These are phyloP conservation scores for Fagopyrum tataricum DNA, from an alignment of 148 eudicot species.

Conservation along the genomic window DNA sequence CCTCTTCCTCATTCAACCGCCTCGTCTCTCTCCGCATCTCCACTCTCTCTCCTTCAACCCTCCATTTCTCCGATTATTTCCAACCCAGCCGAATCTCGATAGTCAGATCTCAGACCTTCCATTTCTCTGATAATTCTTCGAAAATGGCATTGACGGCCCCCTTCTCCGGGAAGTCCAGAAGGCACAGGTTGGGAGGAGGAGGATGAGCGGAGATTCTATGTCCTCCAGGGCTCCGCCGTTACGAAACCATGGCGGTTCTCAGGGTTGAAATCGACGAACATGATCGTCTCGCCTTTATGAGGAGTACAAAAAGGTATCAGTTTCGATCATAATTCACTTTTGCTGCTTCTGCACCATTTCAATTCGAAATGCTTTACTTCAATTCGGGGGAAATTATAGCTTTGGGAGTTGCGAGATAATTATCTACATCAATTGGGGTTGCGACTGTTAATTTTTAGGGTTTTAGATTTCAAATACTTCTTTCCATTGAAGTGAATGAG, in stretches of 20 bases:
- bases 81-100: conserved; percentile 9
- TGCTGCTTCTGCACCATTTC: not conserved
- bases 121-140: conserved; percentile 63
- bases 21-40: conserved; percentile 8
- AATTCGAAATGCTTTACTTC: not conserved
- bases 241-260: conserved; percentile 79
- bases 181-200: conserved; percentile 26
- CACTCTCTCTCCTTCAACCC: conserved; percentile 2
- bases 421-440: not conserved
- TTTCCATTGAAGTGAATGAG: not conserved
- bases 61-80: not conserved
- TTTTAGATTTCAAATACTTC: too few species aligned
- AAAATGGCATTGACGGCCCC: conserved; percentile 36
- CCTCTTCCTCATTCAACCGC: conserved; percentile 9
- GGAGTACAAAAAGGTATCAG: conserved; percentile 72
- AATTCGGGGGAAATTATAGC: not conserved
- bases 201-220: conserved; percentile 68
- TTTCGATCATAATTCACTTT: not conserved
- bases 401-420: not conserved
- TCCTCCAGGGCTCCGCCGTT: conserved; percentile 84
- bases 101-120: conserved; percentile 37
- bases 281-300: conserved; percentile 42
- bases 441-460: not conserved
- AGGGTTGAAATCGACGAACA: conserved; percentile 27
- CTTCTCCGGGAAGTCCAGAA: conserved; percentile 27